These are phyloP conservation scores for Hypoxylon rickii DNA, from an alignment of 495 filamentous ascomycete genomes.

Conservation along the genomic window DNA sequence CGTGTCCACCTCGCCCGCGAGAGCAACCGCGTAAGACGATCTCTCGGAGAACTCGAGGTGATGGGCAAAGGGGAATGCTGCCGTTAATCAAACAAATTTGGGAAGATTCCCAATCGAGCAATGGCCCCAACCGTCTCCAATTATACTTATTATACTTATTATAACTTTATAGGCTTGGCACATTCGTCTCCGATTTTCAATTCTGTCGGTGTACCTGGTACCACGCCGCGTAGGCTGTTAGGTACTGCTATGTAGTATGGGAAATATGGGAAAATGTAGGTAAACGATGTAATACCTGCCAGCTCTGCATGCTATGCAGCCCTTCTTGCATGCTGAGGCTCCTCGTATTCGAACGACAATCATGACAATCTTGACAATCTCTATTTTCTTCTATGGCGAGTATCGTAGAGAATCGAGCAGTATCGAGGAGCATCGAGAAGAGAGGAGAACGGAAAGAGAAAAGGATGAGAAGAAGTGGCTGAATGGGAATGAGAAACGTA, in stretches of 20 bases:
- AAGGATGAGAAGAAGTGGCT: not conserved
- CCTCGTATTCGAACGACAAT: conserved; percentile 36
- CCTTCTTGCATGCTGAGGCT: conserved; percentile 24
- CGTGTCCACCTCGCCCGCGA: conserved; percentile 26
- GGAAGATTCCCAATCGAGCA: conserved; percentile 24
- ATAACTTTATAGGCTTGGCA: conserved; percentile 37
- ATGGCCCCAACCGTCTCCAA: conserved; percentile 21
- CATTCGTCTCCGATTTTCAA: conserved; percentile 23
- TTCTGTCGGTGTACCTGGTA: conserved; percentile 33
- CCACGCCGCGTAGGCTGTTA: no score
- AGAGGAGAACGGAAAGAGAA: no score
- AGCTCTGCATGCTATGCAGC: conserved; percentile 1
- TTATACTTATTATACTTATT: no score
- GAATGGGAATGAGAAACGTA: not conserved
- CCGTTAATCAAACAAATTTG: conserved; percentile 32
- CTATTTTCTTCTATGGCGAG: no score
- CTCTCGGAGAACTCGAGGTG: conserved; percentile 22
- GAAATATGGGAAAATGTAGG: no score
- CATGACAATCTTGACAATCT: conserved; percentile 28
- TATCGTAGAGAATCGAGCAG: no score
- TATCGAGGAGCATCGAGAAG: no score
- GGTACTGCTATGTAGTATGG: no score
- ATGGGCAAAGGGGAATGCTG: conserved; percentile 17
- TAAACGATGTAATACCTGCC: no score
- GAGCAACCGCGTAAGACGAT: conserved; percentile 26